Conservation (phyloP, 163 green algal genomes). For the Prototheca wickerhamii region DNA sequence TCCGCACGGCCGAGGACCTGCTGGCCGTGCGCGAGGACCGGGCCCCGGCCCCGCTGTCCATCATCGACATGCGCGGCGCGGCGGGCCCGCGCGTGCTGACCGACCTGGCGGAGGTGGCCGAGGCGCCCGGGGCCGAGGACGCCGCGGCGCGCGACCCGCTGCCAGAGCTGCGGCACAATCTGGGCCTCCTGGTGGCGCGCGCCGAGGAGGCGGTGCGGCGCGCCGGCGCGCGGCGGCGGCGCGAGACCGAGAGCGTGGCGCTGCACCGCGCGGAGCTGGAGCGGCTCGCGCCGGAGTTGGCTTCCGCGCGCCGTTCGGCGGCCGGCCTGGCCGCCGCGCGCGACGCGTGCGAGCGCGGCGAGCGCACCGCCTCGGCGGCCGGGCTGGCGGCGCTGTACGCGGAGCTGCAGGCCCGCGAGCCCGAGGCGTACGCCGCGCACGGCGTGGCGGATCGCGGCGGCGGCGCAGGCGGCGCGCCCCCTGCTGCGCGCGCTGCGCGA, state of each 20-base stretch:
- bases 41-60: slow-evolving; percentile 30
- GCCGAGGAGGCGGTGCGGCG: slow-evolving; percentile 75
- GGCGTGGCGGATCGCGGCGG: slow-evolving; percentile 53
- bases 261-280: slow-evolving; percentile 60
- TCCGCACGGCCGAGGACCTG: slow-evolving; percentile 78
- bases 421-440: slow-evolving; percentile 81
- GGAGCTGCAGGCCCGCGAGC: slow-evolving; percentile 39
- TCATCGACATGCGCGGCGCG: slow-evolving; percentile 92
- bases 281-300: slow-evolving; percentile 46
- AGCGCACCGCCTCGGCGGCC: slow-evolving; percentile 1
- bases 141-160: slow-evolving; percentile 53
- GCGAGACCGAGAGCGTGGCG: slow-evolving; percentile 72
- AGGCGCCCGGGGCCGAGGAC: slow-evolving; percentile 16
- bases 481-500: slow-evolving; percentile 36
- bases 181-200: slow-evolving; percentile 90
- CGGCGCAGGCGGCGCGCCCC: slow-evolving; percentile 43
- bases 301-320: neutral
- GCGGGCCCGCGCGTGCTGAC: slow-evolving; percentile 60
- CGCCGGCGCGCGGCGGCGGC: slow-evolving; percentile 67
- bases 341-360: neutral
- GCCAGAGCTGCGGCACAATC: slow-evolving; percentile 97
- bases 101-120: slow-evolving; percentile 76
- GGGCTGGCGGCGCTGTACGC: slow-evolving; percentile 45
- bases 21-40: slow-evolving; percentile 32
- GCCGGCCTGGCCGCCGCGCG: neutral